A percentile compares a stretch with the other conserved stretches of the same genome.
phyloP scores from a whole-genome alignment of 768 basidiomycete species.

The Naganishia friedmannii region DNA sequence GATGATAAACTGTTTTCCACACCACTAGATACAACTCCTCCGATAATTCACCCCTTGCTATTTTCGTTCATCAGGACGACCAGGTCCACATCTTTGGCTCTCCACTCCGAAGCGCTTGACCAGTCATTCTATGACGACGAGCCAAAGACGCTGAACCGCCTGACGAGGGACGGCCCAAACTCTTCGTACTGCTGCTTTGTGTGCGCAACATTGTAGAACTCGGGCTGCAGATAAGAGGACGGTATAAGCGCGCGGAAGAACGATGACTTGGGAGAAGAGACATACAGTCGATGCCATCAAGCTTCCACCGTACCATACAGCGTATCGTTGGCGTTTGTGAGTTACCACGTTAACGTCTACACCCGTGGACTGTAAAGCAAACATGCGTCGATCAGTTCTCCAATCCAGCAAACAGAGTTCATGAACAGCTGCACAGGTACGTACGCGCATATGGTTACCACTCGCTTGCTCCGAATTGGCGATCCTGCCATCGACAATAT shows the following conservation, averaged over 20 bases:
- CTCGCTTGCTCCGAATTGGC: constrained; percentile 71
- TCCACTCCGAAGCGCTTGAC: too few species aligned
- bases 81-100: not conserved
- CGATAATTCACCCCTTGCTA: too few species aligned
- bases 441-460: constrained; percentile 71
- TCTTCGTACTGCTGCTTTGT: constrained; percentile 79
- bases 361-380: constrained; percentile 70
- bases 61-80: not conserved
- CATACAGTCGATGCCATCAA: constrained; percentile 85
- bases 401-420: not conserved
- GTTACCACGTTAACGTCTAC: constrained; percentile 98
- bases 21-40: constrained; percentile 5
- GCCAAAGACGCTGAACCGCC: constrained; percentile 51
- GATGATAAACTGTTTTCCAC: not conserved
- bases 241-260: constrained; percentile 22
- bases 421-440: constrained; percentile 32
- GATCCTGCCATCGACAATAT: constrained; percentile 84
- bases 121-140: constrained; percentile 37
- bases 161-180: constrained; percentile 50
- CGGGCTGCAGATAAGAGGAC: constrained; percentile 61
- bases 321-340: constrained; percentile 93
- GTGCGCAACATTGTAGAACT: constrained; percentile 91
- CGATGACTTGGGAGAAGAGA: constrained; percentile 27
- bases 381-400: not conserved
- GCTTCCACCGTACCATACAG: constrained; percentile 98